These are phyloP conservation scores for Naegleria lovaniensis DNA, from an alignment of 208 protist genomes.

Conservation along the genomic window DNA sequence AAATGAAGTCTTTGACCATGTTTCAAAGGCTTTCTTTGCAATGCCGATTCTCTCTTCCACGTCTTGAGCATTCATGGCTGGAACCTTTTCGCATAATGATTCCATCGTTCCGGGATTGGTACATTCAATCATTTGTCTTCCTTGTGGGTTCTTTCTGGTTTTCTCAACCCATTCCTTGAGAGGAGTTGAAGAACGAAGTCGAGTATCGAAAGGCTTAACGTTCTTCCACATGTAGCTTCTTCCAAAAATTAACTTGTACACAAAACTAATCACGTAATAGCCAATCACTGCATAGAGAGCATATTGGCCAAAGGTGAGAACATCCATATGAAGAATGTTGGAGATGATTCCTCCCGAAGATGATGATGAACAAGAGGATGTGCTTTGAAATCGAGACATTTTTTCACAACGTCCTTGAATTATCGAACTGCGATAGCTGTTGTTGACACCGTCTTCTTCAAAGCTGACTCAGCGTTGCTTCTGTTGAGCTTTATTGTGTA, in stretches of 20 bases:
- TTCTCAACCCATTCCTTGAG: neutral
- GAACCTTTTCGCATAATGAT: neutral
- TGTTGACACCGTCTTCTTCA: neutral
- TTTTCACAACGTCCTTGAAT: neutral
- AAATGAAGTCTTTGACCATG: neutral
- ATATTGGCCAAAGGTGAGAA: neutral
- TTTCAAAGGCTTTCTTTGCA: neutral
- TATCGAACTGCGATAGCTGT: neutral
- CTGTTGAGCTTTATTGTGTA: neutral
- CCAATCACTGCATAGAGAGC: neutral
- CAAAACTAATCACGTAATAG: neutral
- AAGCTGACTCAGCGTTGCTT: neutral
- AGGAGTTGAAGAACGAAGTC: neutral
- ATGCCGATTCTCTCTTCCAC: neutral
- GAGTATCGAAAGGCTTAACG: neutral
- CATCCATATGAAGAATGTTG: neutral
- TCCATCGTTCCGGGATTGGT: neutral
- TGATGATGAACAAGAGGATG: neutral
- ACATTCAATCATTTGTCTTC: constrained; percentile 11
- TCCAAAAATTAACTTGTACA: constrained; percentile 10
- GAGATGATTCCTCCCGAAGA: neutral
- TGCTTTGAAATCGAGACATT: neutral
- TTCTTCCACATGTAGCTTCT: neutral
- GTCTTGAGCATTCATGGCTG: neutral
- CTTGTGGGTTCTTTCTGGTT: constrained; percentile 9